phyloP scores from a whole-genome alignment of 1,139 yeast species.

The Taiozyma sp. region DNA sequence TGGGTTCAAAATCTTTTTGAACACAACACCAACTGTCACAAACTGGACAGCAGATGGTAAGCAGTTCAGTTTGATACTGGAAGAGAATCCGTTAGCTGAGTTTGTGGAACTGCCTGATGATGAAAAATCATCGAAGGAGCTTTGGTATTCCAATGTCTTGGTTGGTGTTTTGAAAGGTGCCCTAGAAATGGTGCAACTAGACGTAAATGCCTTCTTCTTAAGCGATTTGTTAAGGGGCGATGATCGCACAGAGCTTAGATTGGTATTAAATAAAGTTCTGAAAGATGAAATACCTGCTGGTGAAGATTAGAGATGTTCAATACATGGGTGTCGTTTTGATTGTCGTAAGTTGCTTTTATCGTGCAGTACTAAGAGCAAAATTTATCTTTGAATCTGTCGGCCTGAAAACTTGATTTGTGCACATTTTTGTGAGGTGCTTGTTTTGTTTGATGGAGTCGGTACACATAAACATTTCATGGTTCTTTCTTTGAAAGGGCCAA shows the following conservation, averaged over 20 bases:
- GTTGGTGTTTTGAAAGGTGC: constrained; percentile 93
- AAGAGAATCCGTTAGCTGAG: constrained; percentile 89
- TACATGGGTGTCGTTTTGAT: not conserved
- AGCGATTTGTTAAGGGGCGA: constrained; percentile 84
- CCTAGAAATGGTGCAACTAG: constrained; percentile 91
- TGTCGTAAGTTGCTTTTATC: not conserved
- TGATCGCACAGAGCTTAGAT: constrained; percentile 69
- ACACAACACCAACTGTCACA: constrained; percentile 69
- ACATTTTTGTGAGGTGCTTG: too few relatives aligned
- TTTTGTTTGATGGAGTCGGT: not conserved
- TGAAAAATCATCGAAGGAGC: constrained; percentile 58
- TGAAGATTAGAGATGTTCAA: constrained; percentile 53
- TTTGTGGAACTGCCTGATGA: constrained; percentile 90
- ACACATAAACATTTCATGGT: too few relatives aligned
- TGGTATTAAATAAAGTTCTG: constrained; percentile 64
- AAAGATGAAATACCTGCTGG: constrained; percentile 98
- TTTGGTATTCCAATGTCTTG: constrained; percentile 89
- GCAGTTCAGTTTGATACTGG: constrained; percentile 64
- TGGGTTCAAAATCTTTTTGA: constrained; percentile 86
- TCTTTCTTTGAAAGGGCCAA: too few relatives aligned
- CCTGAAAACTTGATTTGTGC: not conserved
- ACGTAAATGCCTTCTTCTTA: constrained; percentile 77
- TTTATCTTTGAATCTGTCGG: not conserved
- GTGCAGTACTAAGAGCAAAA: too few relatives aligned
- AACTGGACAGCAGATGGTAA: constrained; percentile 78